A percentile compares a stretch with the other conserved stretches of the same genome.
Conservation (phyloP, 306 rosid genomes). For the Ormosia emarginata region DNA sequence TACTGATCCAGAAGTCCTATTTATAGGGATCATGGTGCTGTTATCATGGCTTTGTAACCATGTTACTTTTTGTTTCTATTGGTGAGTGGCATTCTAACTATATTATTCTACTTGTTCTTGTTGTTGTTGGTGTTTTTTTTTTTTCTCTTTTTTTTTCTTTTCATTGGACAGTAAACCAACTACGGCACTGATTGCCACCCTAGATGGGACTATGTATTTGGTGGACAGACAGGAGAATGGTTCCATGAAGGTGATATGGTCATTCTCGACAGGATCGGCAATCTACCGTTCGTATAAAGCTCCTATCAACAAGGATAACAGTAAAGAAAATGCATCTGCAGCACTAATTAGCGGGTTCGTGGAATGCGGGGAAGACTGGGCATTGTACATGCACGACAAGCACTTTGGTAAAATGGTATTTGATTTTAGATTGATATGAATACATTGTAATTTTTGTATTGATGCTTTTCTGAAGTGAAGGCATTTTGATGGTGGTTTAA, state of each 20-base stretch:
- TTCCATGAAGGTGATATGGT: conserved; percentile 56
- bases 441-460: background rate
- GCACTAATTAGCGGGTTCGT: conserved; percentile 23
- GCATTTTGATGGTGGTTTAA: background rate
- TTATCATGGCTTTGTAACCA: background rate
- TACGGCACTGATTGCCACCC: conserved; percentile 50
- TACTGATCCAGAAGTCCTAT: background rate
- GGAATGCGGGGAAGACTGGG: conserved; percentile 82
- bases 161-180: conserved; percentile 32
- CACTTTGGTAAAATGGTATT: conserved; percentile 63
- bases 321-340: conserved; percentile 40
- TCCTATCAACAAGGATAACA: conserved; percentile 19
- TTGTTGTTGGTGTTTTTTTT: background rate
- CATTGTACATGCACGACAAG: conserved; percentile 45
- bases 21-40: background rate
- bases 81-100: background rate
- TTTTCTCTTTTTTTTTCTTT: background rate
- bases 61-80: background rate
- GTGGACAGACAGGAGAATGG: conserved; percentile 38
- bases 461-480: background rate
- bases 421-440: background rate
- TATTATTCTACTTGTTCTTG: background rate
- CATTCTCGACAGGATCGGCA: conserved; percentile 62
- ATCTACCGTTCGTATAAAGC: conserved; percentile 60
- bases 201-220: conserved; percentile 65